Evolutionary conservation across 2,329 filamentous ascomycete species (phyloP), one percentile per base, ranked within the genome.

Genomic region (Paecilomyces niveus): DNA sequence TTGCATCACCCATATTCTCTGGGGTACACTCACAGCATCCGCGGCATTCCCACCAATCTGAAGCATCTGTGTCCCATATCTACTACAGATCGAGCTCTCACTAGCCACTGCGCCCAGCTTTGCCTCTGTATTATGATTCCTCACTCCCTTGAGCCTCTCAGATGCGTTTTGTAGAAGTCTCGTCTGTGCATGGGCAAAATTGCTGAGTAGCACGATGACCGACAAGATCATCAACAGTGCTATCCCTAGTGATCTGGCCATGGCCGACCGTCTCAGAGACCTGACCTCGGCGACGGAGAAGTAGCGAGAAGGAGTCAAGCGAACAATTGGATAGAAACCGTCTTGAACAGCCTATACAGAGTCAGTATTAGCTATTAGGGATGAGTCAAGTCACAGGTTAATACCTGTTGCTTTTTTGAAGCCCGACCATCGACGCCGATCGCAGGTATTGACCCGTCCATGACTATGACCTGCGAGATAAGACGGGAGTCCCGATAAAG

Each of bases 21-120:
- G n/a, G 39, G 39, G 6, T 21, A 32, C 9, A 70, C 77, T 69
- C 60, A 79, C 80, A 53, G 89, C 87, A 74, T 93, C 89, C 0
- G 87, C 89, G 11, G 89, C 89, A 74, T 90, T 91, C 6, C 89
- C 82, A 13, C 86, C 85, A 51, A 78, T 67, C 56, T 82, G 74
- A 57, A 91, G 72, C 18, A 89, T 77, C 51, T 88, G 80, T 26
- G 83, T 81, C 1, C 89, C 89, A 65, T 90, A 87, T 32, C 80
- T 70, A 61, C 87, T 90, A 69, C 89, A 92, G 62, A 89, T 81
- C 2, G 78, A 72, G 65, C 81, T 86, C 71, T 92, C 88, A 56
- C 86, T 88, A 11, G 89, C 87, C 21, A 91, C 85, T 33, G 87
- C 89, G 24, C 89, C 89, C 22, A 70, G 60, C 54, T 70, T 71